Conservation (phyloP, 1,284 basidiomycete genomes). For the Laetiporus sulphureus region DNA sequence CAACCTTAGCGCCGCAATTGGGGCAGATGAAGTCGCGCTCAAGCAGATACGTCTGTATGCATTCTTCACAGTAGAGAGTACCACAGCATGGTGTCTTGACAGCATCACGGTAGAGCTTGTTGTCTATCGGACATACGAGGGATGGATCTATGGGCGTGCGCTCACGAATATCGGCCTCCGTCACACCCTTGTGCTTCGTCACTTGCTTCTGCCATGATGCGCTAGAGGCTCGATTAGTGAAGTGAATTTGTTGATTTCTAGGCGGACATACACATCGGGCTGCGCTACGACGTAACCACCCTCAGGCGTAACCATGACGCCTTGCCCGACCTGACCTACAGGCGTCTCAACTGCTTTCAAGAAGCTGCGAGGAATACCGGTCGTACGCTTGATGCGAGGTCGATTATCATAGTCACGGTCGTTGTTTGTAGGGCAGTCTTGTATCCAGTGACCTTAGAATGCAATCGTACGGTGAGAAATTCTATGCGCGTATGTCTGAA, state of each 20-base stretch:
- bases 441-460: slow-evolving; percentile 94
- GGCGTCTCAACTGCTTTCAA: slow-evolving; percentile 91
- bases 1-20: slow-evolving; percentile 79
- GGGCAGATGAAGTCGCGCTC: slow-evolving; percentile 93
- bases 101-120: slow-evolving; percentile 83
- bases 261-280: slow-evolving; percentile 73
- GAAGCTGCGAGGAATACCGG: slow-evolving; percentile 96
- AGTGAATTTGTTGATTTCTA: not conserved
- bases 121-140: slow-evolving; percentile 84
- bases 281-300: slow-evolving; percentile 94
- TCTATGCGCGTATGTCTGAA: slow-evolving; percentile 5
- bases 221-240: slow-evolving; percentile 32
- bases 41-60: slow-evolving; percentile 84
- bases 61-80: slow-evolving; percentile 91
- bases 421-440: slow-evolving; percentile 97
- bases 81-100: slow-evolving; percentile 78
- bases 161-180: slow-evolving; percentile 82
- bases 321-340: slow-evolving; percentile 67
- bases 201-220: slow-evolving; percentile 92
- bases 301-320: slow-evolving; percentile 95
- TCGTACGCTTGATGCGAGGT: slow-evolving; percentile 95
- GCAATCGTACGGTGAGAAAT: slow-evolving; percentile 5
- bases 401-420: slow-evolving; percentile 92
- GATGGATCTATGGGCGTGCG: slow-evolving; percentile 71
- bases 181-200: slow-evolving; percentile 69